Evolutionary conservation across 179 eudicot genomes (phyloP).

Genomic region (Sideroxylon spinosum): DNA sequence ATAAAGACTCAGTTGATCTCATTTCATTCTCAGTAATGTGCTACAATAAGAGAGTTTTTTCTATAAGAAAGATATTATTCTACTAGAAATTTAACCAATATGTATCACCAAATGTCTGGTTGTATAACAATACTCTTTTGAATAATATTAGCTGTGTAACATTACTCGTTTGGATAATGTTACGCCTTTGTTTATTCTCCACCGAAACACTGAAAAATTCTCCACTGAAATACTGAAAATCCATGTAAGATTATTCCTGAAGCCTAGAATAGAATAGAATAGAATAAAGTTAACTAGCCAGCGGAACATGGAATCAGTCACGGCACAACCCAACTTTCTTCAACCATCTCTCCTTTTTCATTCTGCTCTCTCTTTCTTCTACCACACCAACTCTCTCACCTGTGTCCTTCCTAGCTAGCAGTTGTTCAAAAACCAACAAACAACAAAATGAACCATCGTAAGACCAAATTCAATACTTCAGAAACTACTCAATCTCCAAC

Average conservation of each 20-base stretch:
- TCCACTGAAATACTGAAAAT: too few relatives aligned
- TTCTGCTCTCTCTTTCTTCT: background rate
- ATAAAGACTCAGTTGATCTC: too few relatives aligned
- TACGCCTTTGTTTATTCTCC: background rate
- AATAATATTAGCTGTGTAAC: too few relatives aligned
- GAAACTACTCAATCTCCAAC: constrained; percentile 12
- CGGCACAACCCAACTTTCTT: constrained; percentile 11
- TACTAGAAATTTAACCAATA: too few relatives aligned
- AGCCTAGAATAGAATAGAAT: constrained; percentile 27
- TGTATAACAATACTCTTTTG: too few relatives aligned
- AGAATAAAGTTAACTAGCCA: constrained; percentile 21
- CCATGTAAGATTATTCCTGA: background rate
- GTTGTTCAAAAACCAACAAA: background rate
- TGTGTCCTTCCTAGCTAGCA: background rate
- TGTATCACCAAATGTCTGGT: too few relatives aligned
- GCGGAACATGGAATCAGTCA: constrained; percentile 18
- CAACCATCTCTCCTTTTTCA: background rate
- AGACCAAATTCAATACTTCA: constrained; percentile 14
- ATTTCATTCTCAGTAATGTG: too few relatives aligned
- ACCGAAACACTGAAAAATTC: constrained; percentile 21
- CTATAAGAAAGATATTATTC: too few relatives aligned
- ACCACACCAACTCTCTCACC: background rate
- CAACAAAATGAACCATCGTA: constrained; percentile 28
- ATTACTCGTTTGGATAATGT: too few relatives aligned
- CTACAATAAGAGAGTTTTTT: too few relatives aligned